phyloP scores from a whole-genome alignment of 2,329 filamentous ascomycete genomes.

The Trichothecium roseum region DNA sequence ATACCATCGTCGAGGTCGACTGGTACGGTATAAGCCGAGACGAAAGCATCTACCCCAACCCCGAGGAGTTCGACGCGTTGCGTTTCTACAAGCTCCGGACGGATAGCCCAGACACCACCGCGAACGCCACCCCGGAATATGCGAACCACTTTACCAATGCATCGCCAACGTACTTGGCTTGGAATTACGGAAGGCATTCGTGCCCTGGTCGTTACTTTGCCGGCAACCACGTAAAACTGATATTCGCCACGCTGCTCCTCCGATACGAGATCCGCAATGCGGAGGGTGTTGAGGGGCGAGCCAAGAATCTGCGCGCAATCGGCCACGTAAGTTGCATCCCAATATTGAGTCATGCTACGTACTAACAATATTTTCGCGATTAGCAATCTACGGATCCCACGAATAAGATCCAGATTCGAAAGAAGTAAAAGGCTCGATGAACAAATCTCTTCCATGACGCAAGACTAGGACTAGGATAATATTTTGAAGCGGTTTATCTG shows the following conservation, averaged over 20 bases:
- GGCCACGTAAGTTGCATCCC: no score
- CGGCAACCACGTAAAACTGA: conserved; percentile 37
- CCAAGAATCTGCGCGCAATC: no score
- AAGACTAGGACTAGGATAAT: no score
- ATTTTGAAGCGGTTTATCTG: no score
- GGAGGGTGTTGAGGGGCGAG: no score
- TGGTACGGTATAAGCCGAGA: conserved; percentile 33
- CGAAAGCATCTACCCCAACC: conserved; percentile 4
- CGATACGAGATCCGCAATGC: conserved; percentile 21
- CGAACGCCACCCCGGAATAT: conserved; percentile 4
- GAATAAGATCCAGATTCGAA: no score
- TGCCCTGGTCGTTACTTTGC: conserved; percentile 42
- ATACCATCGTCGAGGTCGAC: conserved; percentile 36
- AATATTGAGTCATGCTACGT: no score
- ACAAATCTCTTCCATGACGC: no score
- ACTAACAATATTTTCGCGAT: no score
- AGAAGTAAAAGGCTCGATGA: no score
- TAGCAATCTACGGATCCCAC: no score
- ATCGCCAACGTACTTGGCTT: conserved; percentile 31
- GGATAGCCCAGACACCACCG: no score
- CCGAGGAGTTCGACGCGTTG: conserved; percentile 8
- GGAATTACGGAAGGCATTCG: conserved; percentile 42
- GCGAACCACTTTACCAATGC: not conserved
- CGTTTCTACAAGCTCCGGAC: conserved; percentile 4
- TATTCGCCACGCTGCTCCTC: conserved; percentile 16